Evolutionary conservation across 148 eudicot genomes (phyloP).

Genomic region (Oxyria digyna): DNA sequence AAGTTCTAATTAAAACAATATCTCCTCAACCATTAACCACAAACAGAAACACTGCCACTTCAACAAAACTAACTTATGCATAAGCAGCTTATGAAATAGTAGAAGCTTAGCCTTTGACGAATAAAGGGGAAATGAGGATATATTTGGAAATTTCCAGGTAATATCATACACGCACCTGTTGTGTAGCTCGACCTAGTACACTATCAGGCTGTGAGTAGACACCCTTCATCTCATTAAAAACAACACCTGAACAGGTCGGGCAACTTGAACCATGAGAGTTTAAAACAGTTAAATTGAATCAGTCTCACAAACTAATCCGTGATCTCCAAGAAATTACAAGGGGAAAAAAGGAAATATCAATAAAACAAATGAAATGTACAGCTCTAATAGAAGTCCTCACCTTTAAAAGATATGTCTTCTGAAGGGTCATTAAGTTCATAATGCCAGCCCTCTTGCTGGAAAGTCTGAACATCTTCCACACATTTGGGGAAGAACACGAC

Average conservation of each 20-base stretch:
- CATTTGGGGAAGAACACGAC: conserved; percentile 97
- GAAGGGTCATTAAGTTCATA: conserved; percentile 86
- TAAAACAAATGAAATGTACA: neutral
- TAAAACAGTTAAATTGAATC: neutral
- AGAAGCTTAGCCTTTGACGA: neutral
- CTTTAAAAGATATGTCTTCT: conserved; percentile 55
- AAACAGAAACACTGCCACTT: neutral
- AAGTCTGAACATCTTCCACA: conserved; percentile 66
- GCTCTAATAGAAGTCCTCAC: conserved; percentile 1
- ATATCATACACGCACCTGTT: conserved; percentile 40
- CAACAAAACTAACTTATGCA: neutral
- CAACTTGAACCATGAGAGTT: neutral
- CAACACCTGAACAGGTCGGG: conserved; percentile 58
- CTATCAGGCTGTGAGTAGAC: conserved; percentile 98
- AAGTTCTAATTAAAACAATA: neutral
- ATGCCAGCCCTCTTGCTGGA: conserved; percentile 99
- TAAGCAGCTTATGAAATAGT: neutral
- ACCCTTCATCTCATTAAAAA: conserved; percentile 99
- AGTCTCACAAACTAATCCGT: neutral
- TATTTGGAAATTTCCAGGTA: neutral
- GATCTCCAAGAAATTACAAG: neutral
- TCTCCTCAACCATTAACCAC: neutral
- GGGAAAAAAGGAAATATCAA: neutral
- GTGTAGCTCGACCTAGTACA: conserved; percentile 67
- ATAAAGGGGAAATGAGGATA: neutral